Evolutionary conservation across 2,329 filamentous ascomycete species (phyloP).

Genomic region (Alternaria sp.): DNA sequence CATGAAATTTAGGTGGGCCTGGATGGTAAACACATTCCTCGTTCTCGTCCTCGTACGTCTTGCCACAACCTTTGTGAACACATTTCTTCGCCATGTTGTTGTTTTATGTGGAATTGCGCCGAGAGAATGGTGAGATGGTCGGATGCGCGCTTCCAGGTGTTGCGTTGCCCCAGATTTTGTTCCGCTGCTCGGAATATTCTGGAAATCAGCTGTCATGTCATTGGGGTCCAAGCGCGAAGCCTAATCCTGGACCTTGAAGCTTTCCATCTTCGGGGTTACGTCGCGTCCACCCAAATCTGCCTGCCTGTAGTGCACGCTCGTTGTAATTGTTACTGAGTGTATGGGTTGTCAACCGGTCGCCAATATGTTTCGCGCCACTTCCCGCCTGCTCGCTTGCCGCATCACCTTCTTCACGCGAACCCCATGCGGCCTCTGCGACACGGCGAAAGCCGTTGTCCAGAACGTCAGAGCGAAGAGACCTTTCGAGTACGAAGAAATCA

Average conservation of each 20-base stretch:
- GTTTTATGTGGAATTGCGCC: background rate
- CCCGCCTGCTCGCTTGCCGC: conserved; percentile 55
- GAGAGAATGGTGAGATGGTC: conserved; percentile 15
- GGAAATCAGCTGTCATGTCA: conserved; percentile 44
- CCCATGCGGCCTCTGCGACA: conserved; percentile 74
- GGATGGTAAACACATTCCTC: conserved; percentile 93
- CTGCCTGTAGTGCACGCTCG: background rate
- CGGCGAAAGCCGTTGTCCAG: conserved; percentile 73
- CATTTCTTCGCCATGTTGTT: conserved; percentile 78
- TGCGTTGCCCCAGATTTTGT: conserved; percentile 25
- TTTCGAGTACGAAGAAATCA: conserved; percentile 73
- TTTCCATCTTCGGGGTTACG: conserved; percentile 10
- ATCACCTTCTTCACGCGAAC: conserved; percentile 79
- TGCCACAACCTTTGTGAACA: conserved; percentile 95
- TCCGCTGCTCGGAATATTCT: conserved; percentile 47
- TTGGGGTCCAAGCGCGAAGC: conserved; percentile 31
- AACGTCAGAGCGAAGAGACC: conserved; percentile 72
- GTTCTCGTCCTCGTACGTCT: conserved; percentile 80
- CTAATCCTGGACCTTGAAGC: conserved; percentile 4
- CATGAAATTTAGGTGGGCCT: conserved; percentile 89
- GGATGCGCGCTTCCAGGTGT: conserved; percentile 18
- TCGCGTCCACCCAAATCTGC: background rate
- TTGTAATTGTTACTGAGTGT: background rate
- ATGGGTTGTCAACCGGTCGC: background rate
- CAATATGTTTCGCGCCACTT: conserved; percentile 46